Evolutionary conservation across 208 protist species (phyloP).

Genomic region (Crithidia expoeki): DNA sequence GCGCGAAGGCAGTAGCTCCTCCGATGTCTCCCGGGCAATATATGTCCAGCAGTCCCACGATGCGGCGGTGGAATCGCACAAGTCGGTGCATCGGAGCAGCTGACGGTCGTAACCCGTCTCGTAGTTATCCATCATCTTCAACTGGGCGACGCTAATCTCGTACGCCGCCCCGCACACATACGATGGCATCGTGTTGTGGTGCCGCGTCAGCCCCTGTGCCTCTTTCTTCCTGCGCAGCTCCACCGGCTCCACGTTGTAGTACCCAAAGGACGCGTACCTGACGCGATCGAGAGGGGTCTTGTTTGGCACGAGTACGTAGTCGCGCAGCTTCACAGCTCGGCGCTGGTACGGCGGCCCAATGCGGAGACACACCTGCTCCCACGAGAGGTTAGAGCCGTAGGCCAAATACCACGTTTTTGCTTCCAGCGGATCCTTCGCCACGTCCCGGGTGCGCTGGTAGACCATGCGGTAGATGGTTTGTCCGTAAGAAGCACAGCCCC

Average conservation of each 20-base stretch:
- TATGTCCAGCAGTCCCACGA: conserved; percentile 45
- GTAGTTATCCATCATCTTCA: conserved; percentile 55
- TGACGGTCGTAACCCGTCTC: conserved; percentile 43
- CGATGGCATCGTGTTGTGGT: conserved; percentile 40
- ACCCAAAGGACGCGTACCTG: conserved; percentile 41
- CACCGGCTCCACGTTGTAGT: conserved; percentile 58
- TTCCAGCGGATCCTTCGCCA: conserved; percentile 30
- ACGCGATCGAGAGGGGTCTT: conserved; percentile 18
- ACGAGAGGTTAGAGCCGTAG: conserved; percentile 62
- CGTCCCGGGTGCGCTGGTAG: conserved; percentile 17
- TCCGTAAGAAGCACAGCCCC: conserved; percentile 21
- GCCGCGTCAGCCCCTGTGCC: conserved; percentile 19
- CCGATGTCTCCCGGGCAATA: conserved; percentile 44
- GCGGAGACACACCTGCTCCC: conserved; percentile 65
- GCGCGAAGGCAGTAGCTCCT: conserved; percentile 43
- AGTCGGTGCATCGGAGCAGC: conserved; percentile 47
- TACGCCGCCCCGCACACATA: conserved; percentile 60
- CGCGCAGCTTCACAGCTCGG: conserved; percentile 38
- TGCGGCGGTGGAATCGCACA: conserved; percentile 17
- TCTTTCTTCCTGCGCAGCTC: conserved; percentile 32
- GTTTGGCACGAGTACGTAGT: conserved; percentile 52
- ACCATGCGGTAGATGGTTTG: conserved; percentile 19
- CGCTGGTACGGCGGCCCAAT: conserved; percentile 60
- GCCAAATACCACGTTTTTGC: conserved; percentile 47
- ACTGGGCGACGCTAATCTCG: conserved; percentile 43